A percentile compares a stretch with the other conserved stretches of the same genome.
Evolutionary conservation across 2,329 filamentous ascomycete species (phyloP).

Genomic region (Orbilia ellipsospora): DNA sequence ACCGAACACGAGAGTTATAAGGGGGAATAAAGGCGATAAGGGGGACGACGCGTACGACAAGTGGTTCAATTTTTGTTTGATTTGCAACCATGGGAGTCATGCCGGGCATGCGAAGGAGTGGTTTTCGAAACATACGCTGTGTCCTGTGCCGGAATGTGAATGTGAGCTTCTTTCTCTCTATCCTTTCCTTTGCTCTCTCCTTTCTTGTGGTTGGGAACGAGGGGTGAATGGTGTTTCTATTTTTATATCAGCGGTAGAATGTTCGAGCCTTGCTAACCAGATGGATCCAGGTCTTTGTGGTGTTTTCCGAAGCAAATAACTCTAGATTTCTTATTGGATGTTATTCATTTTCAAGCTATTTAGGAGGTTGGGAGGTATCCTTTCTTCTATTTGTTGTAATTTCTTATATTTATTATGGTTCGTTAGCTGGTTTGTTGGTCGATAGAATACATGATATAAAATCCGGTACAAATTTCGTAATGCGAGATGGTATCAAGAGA

Average conservation of each 20-base stretch:
- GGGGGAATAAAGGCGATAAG: slow-evolving; percentile 63
- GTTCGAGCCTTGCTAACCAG: slow-evolving; percentile 1
- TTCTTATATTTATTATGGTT: background rate
- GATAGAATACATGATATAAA: no score
- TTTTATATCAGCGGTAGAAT: background rate
- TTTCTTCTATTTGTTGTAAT: background rate
- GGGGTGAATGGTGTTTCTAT: background rate
- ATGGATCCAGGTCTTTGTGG: slow-evolving; percentile 44
- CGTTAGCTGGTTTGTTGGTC: background rate
- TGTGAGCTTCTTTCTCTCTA: slow-evolving; percentile 67
- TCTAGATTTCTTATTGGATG: no score
- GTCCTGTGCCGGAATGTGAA: slow-evolving; percentile 75
- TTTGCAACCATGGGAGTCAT: slow-evolving; percentile 75
- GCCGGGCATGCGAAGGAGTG: slow-evolving; percentile 75
- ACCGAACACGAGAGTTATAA: slow-evolving; percentile 69
- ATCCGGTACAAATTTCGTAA: no score
- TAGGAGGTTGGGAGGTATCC: no score
- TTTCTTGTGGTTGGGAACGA: no score
- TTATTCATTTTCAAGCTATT: no score
- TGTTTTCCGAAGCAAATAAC: slow-evolving; percentile 50
- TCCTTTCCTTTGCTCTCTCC: background rate
- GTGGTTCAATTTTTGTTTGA: slow-evolving; percentile 74
- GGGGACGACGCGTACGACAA: slow-evolving; percentile 64
- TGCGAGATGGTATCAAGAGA: no score
- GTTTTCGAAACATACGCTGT: slow-evolving; percentile 74